Evolutionary conservation across 2,329 filamentous ascomycete species (phyloP), one percentile per base, ranked within the genome.

Genomic region (Colletotrichum sojae): DNA sequence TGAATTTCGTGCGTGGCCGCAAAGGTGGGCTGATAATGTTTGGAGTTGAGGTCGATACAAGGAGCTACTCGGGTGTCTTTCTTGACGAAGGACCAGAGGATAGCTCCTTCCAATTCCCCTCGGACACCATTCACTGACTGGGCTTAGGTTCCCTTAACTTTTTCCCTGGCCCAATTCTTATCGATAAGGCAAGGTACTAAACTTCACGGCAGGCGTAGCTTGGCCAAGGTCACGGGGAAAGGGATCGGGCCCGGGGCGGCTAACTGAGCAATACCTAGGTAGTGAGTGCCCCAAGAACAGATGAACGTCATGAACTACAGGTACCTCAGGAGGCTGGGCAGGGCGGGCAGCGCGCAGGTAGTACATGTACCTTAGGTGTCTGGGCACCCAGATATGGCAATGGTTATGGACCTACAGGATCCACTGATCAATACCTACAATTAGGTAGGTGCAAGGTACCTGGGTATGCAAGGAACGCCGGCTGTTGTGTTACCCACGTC

Each of bases 101-200:
- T 46, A 66, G 62, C 66, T 69, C 51, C 36, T 64, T 12, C 61
- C 53, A 60, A 66, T 52, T 40, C 54, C 66, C 66, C 54, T 69
- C 66, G 49, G 61, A 53, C 61, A 53, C 46, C 25, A 53, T 54
- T 48, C 53, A 64, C 61, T 58, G 48, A 43, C 62, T 66, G 40
- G 66, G 66, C 56, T 56, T 60, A 51, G 66, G 66, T 67, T 61
- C 63, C 66, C 66, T 69, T 69, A 54, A 69, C 66, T 69, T 69
- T 69, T 69, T 51, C 55, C 59, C 31, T 60, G 22, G 46, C 57
- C 57, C 31, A 36, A 27, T 64, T 36, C 66, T 69, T 69, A 69
- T 69, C 66, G 66, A 69, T 69, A 69, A 69, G 49, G 22, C 5
- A n/a, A 15, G 31, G 53, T 39, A 15, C 61, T 39, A 31, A 51